phyloP scores from a whole-genome alignment of 768 basidiomycete species.

The Amyloporia xantha region DNA sequence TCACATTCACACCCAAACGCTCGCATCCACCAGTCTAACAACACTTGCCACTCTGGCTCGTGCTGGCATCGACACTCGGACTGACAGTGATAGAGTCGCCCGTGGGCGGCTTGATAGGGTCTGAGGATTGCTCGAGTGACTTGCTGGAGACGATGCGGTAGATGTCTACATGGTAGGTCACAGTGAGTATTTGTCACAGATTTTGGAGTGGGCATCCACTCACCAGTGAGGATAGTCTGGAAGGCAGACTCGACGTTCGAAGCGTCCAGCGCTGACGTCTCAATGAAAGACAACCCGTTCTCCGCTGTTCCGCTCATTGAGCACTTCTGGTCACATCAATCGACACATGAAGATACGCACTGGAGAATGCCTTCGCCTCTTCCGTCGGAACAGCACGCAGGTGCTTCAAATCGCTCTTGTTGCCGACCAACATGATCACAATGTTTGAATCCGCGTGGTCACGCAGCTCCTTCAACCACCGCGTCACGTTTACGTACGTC shows the following conservation, averaged over 20 bases:
- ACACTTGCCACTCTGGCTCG: conserved; percentile 53
- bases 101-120: conserved; percentile 71
- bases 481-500: conserved; percentile 87
- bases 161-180: conserved; percentile 56
- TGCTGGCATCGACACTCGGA: conserved; percentile 60
- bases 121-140: conserved; percentile 77
- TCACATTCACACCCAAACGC: background rate
- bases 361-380: conserved; percentile 87
- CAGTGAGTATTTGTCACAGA: conserved; percentile 3
- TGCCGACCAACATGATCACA: conserved; percentile 21
- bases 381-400: conserved; percentile 94
- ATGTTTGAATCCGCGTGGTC: conserved; percentile 77
- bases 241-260: conserved; percentile 97
- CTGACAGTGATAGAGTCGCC: conserved; percentile 85
- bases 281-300: conserved; percentile 90
- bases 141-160: conserved; percentile 97
- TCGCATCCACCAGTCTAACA: conserved; percentile 36
- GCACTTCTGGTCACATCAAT: background rate
- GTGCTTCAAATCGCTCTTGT: conserved; percentile 91
- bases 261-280: conserved; percentile 99
- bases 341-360: conserved; percentile 38
- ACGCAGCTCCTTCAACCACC: conserved; percentile 95
- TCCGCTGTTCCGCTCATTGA: conserved; percentile 53
- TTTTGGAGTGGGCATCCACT: no score
- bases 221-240: conserved; percentile 92